Evolutionary conservation across 1,284 basidiomycete species (phyloP).

Genomic region (Porodaedalea pini): DNA sequence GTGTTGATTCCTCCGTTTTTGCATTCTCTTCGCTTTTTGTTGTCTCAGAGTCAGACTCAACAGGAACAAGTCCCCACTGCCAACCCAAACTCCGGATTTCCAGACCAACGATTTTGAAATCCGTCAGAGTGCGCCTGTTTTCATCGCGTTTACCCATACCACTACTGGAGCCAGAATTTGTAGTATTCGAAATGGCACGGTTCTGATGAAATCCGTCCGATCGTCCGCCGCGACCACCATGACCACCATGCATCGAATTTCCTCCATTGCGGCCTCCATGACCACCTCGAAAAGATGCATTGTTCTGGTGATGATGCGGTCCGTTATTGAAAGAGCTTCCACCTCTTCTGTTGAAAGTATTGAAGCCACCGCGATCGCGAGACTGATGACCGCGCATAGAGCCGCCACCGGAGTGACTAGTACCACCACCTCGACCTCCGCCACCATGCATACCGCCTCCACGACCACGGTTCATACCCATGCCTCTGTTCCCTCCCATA

Average conservation of each 20-base stretch:
- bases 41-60: constrained; percentile 24
- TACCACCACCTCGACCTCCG: constrained; percentile 22
- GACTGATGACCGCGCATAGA: constrained; percentile 58
- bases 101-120: constrained; percentile 92
- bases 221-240: constrained; percentile 43
- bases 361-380: constrained; percentile 53
- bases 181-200: constrained; percentile 12
- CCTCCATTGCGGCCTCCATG: constrained; percentile 36
- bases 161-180: constrained; percentile 24
- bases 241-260: constrained; percentile 24
- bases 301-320: constrained; percentile 31
- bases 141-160: constrained; percentile 71
- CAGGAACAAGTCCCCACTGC: constrained; percentile 61
- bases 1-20: background rate
- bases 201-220: constrained; percentile 42
- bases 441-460: constrained; percentile 25
- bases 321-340: constrained; percentile 61
- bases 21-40: constrained; percentile 9
- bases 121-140: constrained; percentile 83
- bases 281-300: constrained; percentile 38
- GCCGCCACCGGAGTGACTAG: constrained; percentile 29
- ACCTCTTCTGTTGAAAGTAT: constrained; percentile 57
- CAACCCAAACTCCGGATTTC: constrained; percentile 72
- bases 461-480: constrained; percentile 40
- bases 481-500: constrained; percentile 37